These are phyloP conservation scores for Penicillium soppii DNA, from an alignment of 495 filamentous ascomycete species.

Conservation along the genomic window DNA sequence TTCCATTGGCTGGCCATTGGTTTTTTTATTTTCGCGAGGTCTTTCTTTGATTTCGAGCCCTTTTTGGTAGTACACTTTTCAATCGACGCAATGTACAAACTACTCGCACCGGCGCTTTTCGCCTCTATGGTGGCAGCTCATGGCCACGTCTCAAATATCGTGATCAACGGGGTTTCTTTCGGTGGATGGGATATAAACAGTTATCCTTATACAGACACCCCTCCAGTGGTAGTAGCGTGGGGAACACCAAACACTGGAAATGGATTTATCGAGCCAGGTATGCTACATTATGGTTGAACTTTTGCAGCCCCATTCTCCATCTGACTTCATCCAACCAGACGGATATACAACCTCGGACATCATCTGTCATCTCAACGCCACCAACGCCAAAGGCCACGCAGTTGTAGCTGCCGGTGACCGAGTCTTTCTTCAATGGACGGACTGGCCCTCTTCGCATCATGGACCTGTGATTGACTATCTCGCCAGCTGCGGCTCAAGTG, in stretches of 20 bases:
- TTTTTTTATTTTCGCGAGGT: no score
- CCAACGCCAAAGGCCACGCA: slow-evolving; percentile 50
- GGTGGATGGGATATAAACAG: slow-evolving; percentile 45
- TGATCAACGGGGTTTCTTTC: slow-evolving; percentile 32
- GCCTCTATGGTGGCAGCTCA: slow-evolving; percentile 23
- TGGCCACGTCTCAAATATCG: slow-evolving; percentile 30
- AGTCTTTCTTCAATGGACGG: slow-evolving; percentile 61
- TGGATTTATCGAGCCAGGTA: slow-evolving; percentile 53
- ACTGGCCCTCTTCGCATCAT: slow-evolving; percentile 64
- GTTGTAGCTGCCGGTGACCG: slow-evolving; percentile 52
- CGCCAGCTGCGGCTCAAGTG: slow-evolving; percentile 63
- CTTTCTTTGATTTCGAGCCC: no score
- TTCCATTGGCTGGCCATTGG: no score
- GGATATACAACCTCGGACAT: slow-evolving; percentile 55
- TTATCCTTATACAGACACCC: slow-evolving; percentile 33
- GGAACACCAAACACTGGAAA: slow-evolving; percentile 53
- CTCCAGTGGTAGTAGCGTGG: slow-evolving; percentile 56
- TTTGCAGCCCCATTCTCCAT: not conserved
- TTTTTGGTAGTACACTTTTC: not conserved
- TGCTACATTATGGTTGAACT: not conserved
- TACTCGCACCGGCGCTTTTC: slow-evolving; percentile 1
- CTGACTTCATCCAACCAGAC: slow-evolving; percentile 32
- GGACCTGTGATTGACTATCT: slow-evolving; percentile 74
- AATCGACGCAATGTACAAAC: not conserved
- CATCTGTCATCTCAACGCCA: slow-evolving; percentile 62